phyloP scores from a whole-genome alignment of 73 alveolate species.

The Paramecium sexaurelia region DNA sequence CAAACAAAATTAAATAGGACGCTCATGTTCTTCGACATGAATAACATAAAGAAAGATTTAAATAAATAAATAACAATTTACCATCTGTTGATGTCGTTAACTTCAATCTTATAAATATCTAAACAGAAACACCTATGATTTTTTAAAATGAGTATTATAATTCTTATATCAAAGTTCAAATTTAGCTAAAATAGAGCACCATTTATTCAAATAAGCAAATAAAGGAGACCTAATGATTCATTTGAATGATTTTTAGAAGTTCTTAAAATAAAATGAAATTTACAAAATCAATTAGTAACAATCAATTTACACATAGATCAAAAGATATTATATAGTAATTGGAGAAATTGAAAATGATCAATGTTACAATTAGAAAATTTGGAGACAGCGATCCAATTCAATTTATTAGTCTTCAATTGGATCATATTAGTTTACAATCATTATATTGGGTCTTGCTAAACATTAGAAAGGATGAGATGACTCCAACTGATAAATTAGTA shows the following conservation, averaged over 20 bases:
- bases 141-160: constrained; percentile 10
- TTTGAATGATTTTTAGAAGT: constrained; percentile 23
- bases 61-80: constrained; percentile 15
- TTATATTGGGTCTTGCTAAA: constrained; percentile 74
- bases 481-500: constrained; percentile 83
- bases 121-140: not conserved
- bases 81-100: constrained; percentile 22
- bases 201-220: constrained; percentile 16
- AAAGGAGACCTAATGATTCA: constrained; percentile 41
- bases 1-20: constrained; percentile 11
- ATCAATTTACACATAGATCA: not conserved
- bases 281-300: constrained; percentile 19
- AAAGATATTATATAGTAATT: constrained; percentile 1
- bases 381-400: constrained; percentile 20
- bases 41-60: constrained; percentile 35
- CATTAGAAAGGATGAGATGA: constrained; percentile 78
- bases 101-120: not conserved
- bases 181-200: not conserved
- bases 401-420: constrained; percentile 32
- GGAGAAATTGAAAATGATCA: not conserved
- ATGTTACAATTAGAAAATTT: constrained; percentile 24
- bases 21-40: constrained; percentile 50
- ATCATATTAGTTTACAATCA: constrained; percentile 3
- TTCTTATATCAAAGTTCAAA: not conserved
- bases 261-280: constrained; percentile 13